Base-by-base conservation (phyloP, 371 early-diverging fungal genomes). In the Amoeboaphelidium occidentale region DNA sequence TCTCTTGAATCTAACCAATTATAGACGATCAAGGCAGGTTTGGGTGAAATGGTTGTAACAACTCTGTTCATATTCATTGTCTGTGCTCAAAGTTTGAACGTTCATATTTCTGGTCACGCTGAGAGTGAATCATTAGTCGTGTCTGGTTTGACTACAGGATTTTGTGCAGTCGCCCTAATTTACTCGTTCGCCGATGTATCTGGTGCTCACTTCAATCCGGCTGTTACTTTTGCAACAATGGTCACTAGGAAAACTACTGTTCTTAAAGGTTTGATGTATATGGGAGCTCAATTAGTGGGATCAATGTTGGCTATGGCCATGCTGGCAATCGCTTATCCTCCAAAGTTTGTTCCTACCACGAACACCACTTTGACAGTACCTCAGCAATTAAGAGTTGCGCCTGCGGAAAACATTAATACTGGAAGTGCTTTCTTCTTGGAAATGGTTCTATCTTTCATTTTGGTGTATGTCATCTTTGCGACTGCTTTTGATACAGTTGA, bases 401-500 rank as follows among this genome's bases (percentile, higher is more conserved):
- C 47, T n/a, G 49, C 12, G 27, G 45, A 4, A 55, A 65, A 13
- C 55, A 24, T 27, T 14, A 48, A 59, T 25, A 22, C 64, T n/a
- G 58, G 51, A 20, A 52, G 63, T 21, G 73, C 70, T 2, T 69
- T 73, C 54, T 62, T 63, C 32, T 69, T 70, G 72, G 78, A 75
- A 54, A 48, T 76, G 20, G 54, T 67, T 39, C 53, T 80, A 28
- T 73, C 79, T 13, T 75, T 72, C 47, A 70, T 78, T 43, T 59
- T 80, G n/a, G 75, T 74, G 22, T 78, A 74, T 56, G 74, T 77
- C 45, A 77, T 73, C 43, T 80, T 80, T 57, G 74, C 76, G 23
- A 72, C 73, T 20, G 81, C 77, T 21, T 71, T 78, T 47, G 78
- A 80, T 58, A 72, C 76, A 13, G 74, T 70, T 49, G 71, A 76